Evolutionary conservation across 2,329 filamentous ascomycete genomes (phyloP).

Genomic region (Exserohilum rostratum): DNA sequence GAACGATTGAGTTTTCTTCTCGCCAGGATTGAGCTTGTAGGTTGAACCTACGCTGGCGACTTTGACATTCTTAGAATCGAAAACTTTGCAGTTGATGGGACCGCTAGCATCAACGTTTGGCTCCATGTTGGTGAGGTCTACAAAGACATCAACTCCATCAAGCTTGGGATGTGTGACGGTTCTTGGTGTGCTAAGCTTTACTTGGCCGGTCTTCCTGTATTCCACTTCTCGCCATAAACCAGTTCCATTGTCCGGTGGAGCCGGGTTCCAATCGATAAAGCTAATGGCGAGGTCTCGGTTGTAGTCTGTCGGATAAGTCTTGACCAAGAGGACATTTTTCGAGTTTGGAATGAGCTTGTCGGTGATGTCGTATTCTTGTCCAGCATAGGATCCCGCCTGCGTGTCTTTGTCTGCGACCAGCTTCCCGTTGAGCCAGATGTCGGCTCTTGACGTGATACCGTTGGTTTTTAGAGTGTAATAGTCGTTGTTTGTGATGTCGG

Average conservation of each 20-base stretch:
- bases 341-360: conserved; percentile 34
- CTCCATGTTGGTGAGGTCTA: conserved; percentile 32
- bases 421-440: conserved; percentile 65
- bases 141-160: conserved; percentile 26
- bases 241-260: conserved; percentile 66
- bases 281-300: conserved; percentile 64
- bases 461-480: conserved; percentile 63
- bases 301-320: conserved; percentile 65
- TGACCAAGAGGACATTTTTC: conserved; percentile 64
- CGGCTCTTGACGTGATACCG: conserved; percentile 65
- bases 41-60: not conserved
- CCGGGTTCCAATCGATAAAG: conserved; percentile 68
- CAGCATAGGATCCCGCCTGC: conserved; percentile 64
- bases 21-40: conserved; percentile 5
- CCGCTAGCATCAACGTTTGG: conserved; percentile 5
- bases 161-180: conserved; percentile 22
- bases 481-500: conserved; percentile 25
- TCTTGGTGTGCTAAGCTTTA: conserved; percentile 48
- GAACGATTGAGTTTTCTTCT: conserved; percentile 1
- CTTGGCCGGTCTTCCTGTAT: conserved; percentile 59
- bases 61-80: conserved; percentile 8
- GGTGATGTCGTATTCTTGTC: conserved; percentile 63
- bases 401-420: conserved; percentile 56
- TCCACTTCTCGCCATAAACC: conserved; percentile 67
- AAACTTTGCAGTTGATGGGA: conserved; percentile 20